Evolutionary conservation across 352 stramenopile species (phyloP).

Genomic region (Phytophthora pluvialis): DNA sequence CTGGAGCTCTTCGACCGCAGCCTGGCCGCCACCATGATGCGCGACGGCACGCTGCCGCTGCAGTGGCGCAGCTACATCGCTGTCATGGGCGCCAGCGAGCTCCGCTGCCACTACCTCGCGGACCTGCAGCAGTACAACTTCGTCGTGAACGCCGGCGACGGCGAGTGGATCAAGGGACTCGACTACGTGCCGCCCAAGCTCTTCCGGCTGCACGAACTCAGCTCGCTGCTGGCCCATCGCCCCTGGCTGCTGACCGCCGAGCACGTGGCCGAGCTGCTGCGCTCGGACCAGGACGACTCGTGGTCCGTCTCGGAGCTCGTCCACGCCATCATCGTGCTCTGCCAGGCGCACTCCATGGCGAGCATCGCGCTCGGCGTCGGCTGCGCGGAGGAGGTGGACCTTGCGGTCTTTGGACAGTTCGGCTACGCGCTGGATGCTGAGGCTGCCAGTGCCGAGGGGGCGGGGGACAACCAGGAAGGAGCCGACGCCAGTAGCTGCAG

Average conservation of each 20-base stretch:
- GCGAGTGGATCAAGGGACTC: slow-evolving; percentile 84
- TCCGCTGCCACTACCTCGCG: slow-evolving; percentile 82
- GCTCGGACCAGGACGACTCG: slow-evolving; percentile 74
- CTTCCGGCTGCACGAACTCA: slow-evolving; percentile 82
- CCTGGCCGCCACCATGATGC: slow-evolving; percentile 72
- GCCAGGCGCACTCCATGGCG: slow-evolving; percentile 83
- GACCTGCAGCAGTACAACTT: slow-evolving; percentile 88
- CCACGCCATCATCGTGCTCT: slow-evolving; percentile 87
- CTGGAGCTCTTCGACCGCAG: slow-evolving; percentile 71
- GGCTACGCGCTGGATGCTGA: slow-evolving; percentile 51
- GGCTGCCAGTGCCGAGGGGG: slow-evolving; percentile 6
- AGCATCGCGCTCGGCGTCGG: slow-evolving; percentile 81
- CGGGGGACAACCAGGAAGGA: slow-evolving; percentile 32
- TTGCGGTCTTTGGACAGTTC: slow-evolving; percentile 73
- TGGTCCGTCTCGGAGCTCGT: slow-evolving; percentile 90
- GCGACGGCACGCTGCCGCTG: slow-evolving; percentile 80
- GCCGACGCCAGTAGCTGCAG: slow-evolving; percentile 55
- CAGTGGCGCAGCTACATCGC: slow-evolving; percentile 88
- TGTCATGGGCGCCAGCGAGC: slow-evolving; percentile 79
- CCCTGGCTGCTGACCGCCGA: slow-evolving; percentile 84
- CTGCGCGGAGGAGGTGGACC: slow-evolving; percentile 78
- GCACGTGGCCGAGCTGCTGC: slow-evolving; percentile 78
- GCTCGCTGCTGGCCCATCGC: slow-evolving; percentile 81
- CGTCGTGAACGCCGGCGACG: slow-evolving; percentile 79
- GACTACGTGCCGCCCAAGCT: slow-evolving; percentile 86